phyloP scores from a whole-genome alignment of 129 eudicot genomes.

The Tanacetum coccineum region DNA sequence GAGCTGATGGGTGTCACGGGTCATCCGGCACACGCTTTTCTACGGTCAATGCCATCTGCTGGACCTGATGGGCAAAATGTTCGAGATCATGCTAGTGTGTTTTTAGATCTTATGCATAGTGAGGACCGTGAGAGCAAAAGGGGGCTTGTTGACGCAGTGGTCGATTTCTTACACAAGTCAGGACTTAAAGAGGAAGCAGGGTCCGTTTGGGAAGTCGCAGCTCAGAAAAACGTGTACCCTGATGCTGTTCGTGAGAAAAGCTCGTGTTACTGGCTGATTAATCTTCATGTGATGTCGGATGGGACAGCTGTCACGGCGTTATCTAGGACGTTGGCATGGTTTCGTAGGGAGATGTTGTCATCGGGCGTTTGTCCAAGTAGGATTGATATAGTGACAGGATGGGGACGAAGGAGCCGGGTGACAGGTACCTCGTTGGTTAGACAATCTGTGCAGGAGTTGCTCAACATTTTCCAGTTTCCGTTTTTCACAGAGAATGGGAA shows the following conservation, averaged over 20 bases:
- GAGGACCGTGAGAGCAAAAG: constrained; percentile 97
- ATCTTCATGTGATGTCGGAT: constrained; percentile 95
- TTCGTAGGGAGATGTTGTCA: constrained; percentile 60
- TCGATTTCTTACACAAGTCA: constrained; percentile 85
- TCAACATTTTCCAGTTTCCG: constrained; percentile 66
- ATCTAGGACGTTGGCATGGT: constrained; percentile 93
- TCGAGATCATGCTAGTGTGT: constrained; percentile 61
- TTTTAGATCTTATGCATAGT: constrained; percentile 94
- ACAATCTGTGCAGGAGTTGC: constrained; percentile 78
- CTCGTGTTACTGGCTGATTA: constrained; percentile 89
- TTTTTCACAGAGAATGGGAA: constrained; percentile 79
- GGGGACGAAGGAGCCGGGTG: constrained; percentile 97
- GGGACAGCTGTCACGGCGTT: constrained; percentile 98
- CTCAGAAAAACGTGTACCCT: constrained; percentile 88
- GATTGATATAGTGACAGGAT: constrained; percentile 93
- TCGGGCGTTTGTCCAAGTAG: constrained; percentile 74
- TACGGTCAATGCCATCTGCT: constrained; percentile 82
- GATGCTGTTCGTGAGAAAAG: constrained; percentile 82
- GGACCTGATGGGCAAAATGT: constrained; percentile 96
- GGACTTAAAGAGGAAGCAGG: constrained; percentile 99
- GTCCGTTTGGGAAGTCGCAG: constrained; percentile 98
- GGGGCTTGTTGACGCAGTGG: constrained; percentile 88
- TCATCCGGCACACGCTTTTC: constrained; percentile 85
- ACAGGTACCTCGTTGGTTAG: constrained; percentile 86
- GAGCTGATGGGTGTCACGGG: constrained; percentile 81